Base-by-base conservation (phyloP, 2,329 filamentous ascomycete species). In the Trichoderma guizhouense region DNA sequence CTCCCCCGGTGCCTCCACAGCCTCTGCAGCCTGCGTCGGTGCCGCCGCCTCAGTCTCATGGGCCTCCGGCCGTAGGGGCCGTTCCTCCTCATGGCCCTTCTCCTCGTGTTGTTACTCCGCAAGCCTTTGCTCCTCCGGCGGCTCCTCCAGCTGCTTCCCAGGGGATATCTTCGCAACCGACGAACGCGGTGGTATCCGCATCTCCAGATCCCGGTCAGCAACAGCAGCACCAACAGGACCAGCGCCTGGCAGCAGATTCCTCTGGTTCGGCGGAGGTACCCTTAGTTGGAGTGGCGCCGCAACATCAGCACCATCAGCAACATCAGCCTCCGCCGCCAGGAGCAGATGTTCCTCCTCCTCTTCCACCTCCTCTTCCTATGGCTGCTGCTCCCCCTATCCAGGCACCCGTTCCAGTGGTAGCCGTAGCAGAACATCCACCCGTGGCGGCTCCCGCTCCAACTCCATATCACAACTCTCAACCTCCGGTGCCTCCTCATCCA, bases 231-330 rank as follows among this genome's bases (percentile, higher is more conserved):
- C 21, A 43, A 6, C 39, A 32, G 5, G 55, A 69, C 7, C 67
- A 51, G 1, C n/a, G 5, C n/a, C 43, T 32, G n/a, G 63, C 18
- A 55, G 21, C 24, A 15, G 64, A 26, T 36, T 24, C n/a, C 3
- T 51, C n/a, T 26, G 26, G n/a, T 28, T 51, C 55, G 26, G 18
- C n/a, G 3, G 55, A 24, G 14, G 8, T 39, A 12, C n/a, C 66
- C 15, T 43, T 26, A 4, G 14, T 43, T 8, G 76, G 71, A 14
- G 71, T 71, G 51, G 71, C 75, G 36, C 72, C 77, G 24, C 78
- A 79, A 68, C 76, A 78, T 28, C 73, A 75, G 43, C 72, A 77
- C n/a, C 77, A 79, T 70, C 76, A 78, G 12, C 73, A 74, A 34
- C 70, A 77, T 61, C 69, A 67, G 34, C 69, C 74, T 18, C 58